These are phyloP conservation scores for Starmerella kuoi DNA, from an alignment of 805 yeast genomes.

Conservation along the genomic window DNA sequence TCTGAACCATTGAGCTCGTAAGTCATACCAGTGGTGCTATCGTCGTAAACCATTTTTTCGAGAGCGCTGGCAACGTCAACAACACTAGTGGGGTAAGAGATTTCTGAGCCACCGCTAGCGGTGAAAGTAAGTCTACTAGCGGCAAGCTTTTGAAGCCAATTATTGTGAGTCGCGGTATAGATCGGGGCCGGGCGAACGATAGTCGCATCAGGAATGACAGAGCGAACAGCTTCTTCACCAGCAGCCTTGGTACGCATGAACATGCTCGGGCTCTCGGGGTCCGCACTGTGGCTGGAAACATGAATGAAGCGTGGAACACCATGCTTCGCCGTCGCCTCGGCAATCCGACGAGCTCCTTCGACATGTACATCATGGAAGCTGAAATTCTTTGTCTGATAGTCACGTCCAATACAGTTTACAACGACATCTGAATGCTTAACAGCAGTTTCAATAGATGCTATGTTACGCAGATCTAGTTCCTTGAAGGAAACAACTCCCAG, in stretches of 20 bases:
- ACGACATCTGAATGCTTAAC: conserved; percentile 76
- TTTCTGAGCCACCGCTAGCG: conserved; percentile 52
- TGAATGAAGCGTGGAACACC: conserved; percentile 66
- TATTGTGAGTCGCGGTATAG: conserved; percentile 57
- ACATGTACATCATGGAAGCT: conserved; percentile 72
- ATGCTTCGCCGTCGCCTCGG: conserved; percentile 54
- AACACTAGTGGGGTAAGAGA: conserved; percentile 60
- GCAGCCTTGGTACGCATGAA: conserved; percentile 69
- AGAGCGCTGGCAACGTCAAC: conserved; percentile 67
- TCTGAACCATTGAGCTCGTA: conserved; percentile 69
- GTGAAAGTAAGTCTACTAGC: conserved; percentile 49
- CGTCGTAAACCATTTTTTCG: conserved; percentile 69
- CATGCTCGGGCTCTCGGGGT: conserved; percentile 52
- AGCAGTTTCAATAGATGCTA: conserved; percentile 60
- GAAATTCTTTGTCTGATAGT: conserved; percentile 66
- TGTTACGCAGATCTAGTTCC: conserved; percentile 70
- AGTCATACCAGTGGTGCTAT: conserved; percentile 62
- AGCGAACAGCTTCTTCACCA: conserved; percentile 61
- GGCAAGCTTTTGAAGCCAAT: conserved; percentile 50
- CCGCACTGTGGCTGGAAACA: conserved; percentile 68
- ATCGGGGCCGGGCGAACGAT: conserved; percentile 77
- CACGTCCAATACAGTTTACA: conserved; percentile 65
- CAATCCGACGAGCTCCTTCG: conserved; percentile 66
- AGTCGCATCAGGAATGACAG: conserved; percentile 59
- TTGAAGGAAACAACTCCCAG: conserved; percentile 76